Conservation (phyloP, 139 green algal genomes). For the Parachlorella kessleri region DNA sequence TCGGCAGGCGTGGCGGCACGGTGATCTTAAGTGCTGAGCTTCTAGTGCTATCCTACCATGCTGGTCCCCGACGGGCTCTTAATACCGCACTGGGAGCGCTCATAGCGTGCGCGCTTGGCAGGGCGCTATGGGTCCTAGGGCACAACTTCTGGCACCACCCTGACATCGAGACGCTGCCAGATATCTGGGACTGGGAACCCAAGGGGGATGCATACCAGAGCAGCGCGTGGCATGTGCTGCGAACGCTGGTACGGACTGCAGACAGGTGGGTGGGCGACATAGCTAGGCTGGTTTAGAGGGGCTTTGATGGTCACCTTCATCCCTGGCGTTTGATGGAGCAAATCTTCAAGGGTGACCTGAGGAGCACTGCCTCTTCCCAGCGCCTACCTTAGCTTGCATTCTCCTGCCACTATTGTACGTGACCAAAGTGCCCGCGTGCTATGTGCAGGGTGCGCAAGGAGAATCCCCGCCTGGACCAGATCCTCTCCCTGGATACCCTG, state of each 20-base stretch:
- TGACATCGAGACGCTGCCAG: neutral
- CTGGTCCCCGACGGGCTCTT: neutral
- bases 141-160: neutral
- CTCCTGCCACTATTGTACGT: neutral
- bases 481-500: neutral
- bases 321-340: neutral
- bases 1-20: neutral
- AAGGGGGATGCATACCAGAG: neutral
- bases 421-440: neutral
- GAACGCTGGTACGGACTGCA: neutral
- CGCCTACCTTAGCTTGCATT: neutral
- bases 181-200: neutral
- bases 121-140: neutral
- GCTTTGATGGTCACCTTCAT: neutral
- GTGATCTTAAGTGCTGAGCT: neutral
- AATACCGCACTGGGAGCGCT: neutral
- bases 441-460: neutral
- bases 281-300: too few species aligned
- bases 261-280: too few species aligned
- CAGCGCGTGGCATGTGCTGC: neutral
- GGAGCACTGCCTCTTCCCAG: neutral
- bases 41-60: neutral
- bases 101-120: neutral
- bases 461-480: neutral
- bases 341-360: neutral